Evolutionary conservation across 106 monocot genomes (phyloP), one percentile per base, ranked within the genome.

Genomic region (Iris macrosiphon): DNA sequence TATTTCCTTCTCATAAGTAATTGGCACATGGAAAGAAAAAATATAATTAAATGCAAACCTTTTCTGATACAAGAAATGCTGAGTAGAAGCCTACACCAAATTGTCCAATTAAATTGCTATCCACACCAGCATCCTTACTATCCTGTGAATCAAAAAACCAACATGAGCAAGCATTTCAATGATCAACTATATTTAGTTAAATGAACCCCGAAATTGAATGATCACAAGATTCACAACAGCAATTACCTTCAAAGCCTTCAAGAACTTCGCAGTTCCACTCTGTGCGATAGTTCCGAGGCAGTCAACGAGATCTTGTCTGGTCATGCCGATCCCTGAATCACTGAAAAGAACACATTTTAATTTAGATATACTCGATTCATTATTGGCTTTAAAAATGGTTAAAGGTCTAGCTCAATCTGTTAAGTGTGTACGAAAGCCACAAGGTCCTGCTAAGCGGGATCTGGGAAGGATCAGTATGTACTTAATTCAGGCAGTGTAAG

Each of bases 21-120:
- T 48, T 48, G 4, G 2, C 25, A 48, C 26, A 3, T 18, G 48
- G 14, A 25, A 37, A 35, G 4, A n/a, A 4, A 21, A 55, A 35
- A 14, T 31, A 32, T 10, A 16, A 2, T 59, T 24, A 14, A 42
- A 60, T 31, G 31, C 26, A 19, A 60, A 92, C 98, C 70, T 81
- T 83, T 43, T 87, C 91, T 22, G 98, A 69, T 34, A 99, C 98
- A 69, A 99, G 91, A 64, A 91, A 99, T 27, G 98, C 63, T 35
- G 91, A 99, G 64, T 99, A 99, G 64, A 99, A 99, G 6, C 98
- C 98, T 21, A 99, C 91, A 65, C 98, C 98, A 78, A 99, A 99
- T 70, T 99, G 91, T 4, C 91, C 98, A 47, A 99, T 99, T 31
- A 91, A 81, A 71, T 87, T 91, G 64, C 70, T 87, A 45, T 87